Base-by-base conservation (phyloP, 1,284 basidiomycete genomes). In the Cryptococcus wingfieldii region DNA sequence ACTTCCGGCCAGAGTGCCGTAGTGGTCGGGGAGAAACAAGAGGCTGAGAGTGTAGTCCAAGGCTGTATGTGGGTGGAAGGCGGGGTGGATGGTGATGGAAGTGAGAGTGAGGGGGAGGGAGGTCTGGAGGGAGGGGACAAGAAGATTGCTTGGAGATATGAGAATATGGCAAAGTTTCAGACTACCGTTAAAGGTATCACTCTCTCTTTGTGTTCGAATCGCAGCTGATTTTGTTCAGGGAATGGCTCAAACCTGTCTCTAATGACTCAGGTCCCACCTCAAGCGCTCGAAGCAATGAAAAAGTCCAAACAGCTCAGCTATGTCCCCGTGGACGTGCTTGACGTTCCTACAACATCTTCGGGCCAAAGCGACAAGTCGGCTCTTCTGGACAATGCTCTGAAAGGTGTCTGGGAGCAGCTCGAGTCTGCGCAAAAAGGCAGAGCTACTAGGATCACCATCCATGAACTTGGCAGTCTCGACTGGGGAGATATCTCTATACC, bases 91-190 rank as follows among this genome's bases (percentile, higher is more conserved):
- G 66, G 64, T 5, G 78, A 79, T 38, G 77, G 71, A 39, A 77
- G 77, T 44, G 81, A 80, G 44, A 79, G 80, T 41, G 83, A 82
- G 57, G 75, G 72, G 41, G 63, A 63, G 37, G 77, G 80, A 78
- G 44, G 78, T 79, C 53, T 82, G 54, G 50, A 27, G 16, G 52
- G 49, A 38, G 56, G 56, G 46, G 59, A 55, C 70, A 76, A 53
- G 77, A 81, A 88, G 77, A 96, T 97, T 67, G 95, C 95, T 39
- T 98, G 95, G 90, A 82, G 95, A 68, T 98, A 98, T 74, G 89
- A 90, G 67, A 82, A 85, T 59, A 88, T 96, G 88, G 89, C 87
- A 77, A 86, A 83, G 75, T 95, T 95, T 75, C 85, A 89, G 77
- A 96, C 92, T 1, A 92, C 89, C 1, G 85, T 95, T 28, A 69